Base-by-base conservation (phyloP, 768 basidiomycete species). In the Suillus brevipes region DNA sequence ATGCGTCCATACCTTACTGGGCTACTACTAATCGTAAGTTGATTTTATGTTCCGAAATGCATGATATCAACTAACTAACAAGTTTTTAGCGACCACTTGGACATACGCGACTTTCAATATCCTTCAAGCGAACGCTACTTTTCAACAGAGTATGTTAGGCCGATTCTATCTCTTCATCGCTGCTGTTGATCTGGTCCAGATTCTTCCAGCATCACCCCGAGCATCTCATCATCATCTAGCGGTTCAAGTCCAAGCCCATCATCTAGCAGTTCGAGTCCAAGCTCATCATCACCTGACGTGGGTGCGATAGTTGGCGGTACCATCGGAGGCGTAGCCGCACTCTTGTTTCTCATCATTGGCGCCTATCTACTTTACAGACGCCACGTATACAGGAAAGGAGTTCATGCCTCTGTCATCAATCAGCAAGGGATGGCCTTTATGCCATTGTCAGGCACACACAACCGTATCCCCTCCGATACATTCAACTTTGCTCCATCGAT, bases 11-110 rank as follows among this genome's bases (percentile, higher is more conserved):
- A 56, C 86, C 86, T 28, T 77, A 66, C 60, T 87, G 84, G 80
- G 84, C 86, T 14, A 71, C 64, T 2, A 72, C 49, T n/a, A 43
- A 85, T 71, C 84, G 85, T 86, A 72, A 67, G 84, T 74, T 6
- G 28, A 38, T 5, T n/a, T 40, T n/a, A 6, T 18, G 10, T 18
- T 38, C 38, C 49, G 10, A 28, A 28, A 28, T 20, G 1, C 38
- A 37, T 64, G 37, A 0, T 38, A 61, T 31, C 64, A 25, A 28
- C 10, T n/a, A 18, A 58, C 9, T n/a, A 18, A 58, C 9, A 9
- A 40, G 20, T 58, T 16, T 43, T 12, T 55, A 85, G 84, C 83
- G 4, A 65, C 67, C 2, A 69, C 37, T 5, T 82, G 81, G 81
- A 20, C 64, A 1, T 66, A 69, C n/a, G 56, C 65, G 59, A 52